Evolutionary conservation across 192 early-diverging fungal species (phyloP).

Genomic region (Umbelopsis sp.): DNA sequence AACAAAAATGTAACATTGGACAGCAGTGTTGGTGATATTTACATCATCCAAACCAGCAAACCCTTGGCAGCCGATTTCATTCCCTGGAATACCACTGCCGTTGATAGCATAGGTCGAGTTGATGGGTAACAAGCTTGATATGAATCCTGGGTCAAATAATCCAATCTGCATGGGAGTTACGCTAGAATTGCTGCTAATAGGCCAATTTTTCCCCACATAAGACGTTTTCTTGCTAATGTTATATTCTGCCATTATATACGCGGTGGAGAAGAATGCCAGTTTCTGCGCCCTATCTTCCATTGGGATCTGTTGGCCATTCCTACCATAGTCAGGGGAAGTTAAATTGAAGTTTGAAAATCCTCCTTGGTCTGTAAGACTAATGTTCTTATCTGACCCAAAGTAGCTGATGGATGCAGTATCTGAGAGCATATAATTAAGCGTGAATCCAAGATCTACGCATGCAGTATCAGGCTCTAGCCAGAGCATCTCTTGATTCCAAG

Average conservation of each 20-base stretch:
- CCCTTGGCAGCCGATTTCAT: not conserved
- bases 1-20: not conserved
- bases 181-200: not conserved
- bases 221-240: not conserved
- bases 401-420: not conserved
- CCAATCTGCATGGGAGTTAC: not conserved
- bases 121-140: not conserved
- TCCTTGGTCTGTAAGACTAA: constrained; percentile 2
- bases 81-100: no score
- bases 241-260: not conserved
- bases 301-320: not conserved
- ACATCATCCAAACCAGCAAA: not conserved
- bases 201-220: not conserved
- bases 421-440: not conserved
- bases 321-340: not conserved
- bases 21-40: constrained; percentile 11
- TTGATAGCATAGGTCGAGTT: not conserved
- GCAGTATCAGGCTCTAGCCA: constrained; percentile 10
- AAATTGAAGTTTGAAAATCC: not conserved
- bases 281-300: constrained; percentile 5
- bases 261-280: not conserved
- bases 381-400: not conserved
- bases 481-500: not conserved
- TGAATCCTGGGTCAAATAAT: not conserved
- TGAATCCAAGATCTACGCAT: not conserved